phyloP scores from a whole-genome alignment of 2,329 filamentous ascomycete genomes.

The Sarocladium oryzae region DNA sequence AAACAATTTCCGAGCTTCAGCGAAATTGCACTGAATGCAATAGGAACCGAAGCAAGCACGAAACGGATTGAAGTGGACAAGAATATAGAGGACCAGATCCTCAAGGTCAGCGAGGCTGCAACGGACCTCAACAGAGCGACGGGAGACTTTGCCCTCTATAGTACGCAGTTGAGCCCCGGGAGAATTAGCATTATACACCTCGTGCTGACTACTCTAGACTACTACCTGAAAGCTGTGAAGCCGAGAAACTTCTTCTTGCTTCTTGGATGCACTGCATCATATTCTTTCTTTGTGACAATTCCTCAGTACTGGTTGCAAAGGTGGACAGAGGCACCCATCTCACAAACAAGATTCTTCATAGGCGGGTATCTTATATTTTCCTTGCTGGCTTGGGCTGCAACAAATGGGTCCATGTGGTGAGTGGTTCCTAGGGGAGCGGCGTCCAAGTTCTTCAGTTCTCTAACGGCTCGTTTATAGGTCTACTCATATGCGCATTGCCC shows the following conservation, averaged over 20 bases:
- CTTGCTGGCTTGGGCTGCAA: slow-evolving; percentile 24
- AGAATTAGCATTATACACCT: neutral
- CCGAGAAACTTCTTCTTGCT: slow-evolving; percentile 21
- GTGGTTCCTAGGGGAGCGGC: no score
- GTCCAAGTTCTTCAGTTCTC: neutral
- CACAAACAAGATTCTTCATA: slow-evolving; percentile 24
- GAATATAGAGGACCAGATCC: neutral
- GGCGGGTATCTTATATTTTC: slow-evolving; percentile 30
- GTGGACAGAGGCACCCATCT: slow-evolving; percentile 27
- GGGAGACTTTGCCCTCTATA: slow-evolving; percentile 23
- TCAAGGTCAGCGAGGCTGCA: neutral
- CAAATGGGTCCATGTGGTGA: slow-evolving; percentile 28
- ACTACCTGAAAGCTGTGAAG: slow-evolving; percentile 25
- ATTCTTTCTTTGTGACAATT: slow-evolving; percentile 28
- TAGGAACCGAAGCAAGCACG: no score
- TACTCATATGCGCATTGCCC: slow-evolving; percentile 26
- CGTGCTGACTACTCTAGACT: slow-evolving; percentile 23
- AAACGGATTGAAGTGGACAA: neutral
- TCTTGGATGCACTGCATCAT: slow-evolving; percentile 17
- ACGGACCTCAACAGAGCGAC: slow-evolving; percentile 16
- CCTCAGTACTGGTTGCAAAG: slow-evolving; percentile 32
- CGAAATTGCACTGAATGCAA: no score
- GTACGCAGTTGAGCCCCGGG: no score
- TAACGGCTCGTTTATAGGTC: slow-evolving; percentile 19
- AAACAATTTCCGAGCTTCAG: no score